These are phyloP conservation scores for Chlorophyllum brunneum DNA, from an alignment of 768 basidiomycete species.

Conservation along the genomic window DNA sequence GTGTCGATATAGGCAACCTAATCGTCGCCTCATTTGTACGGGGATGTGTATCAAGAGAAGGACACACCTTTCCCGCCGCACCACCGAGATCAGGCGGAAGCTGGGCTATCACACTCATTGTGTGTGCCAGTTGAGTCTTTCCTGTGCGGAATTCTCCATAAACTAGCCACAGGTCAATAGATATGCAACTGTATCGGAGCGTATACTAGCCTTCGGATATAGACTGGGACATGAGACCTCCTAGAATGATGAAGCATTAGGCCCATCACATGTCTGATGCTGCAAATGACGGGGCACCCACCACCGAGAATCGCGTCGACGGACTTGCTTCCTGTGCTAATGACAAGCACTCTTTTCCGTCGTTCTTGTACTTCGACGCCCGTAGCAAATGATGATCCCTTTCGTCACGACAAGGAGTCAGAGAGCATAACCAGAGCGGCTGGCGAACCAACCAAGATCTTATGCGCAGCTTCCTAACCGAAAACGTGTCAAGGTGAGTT, in stretches of 20 bases:
- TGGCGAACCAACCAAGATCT: constrained; percentile 58
- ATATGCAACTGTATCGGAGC: background rate
- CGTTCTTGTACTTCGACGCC: constrained; percentile 89
- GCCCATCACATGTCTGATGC: no score
- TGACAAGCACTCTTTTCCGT: constrained; percentile 71
- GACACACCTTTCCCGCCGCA: constrained; percentile 75
- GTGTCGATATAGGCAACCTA: constrained; percentile 93
- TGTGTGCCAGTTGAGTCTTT: constrained; percentile 94
- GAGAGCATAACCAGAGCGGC: background rate
- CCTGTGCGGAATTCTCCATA: constrained; percentile 97
- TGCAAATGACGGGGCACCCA: no score
- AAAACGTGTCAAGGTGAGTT: background rate
- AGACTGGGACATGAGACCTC: constrained; percentile 88
- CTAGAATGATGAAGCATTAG: constrained; percentile 30
- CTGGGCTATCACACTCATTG: constrained; percentile 88
- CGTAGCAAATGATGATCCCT: constrained; percentile 92
- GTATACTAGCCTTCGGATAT: constrained; percentile 74
- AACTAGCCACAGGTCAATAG: constrained; percentile 41
- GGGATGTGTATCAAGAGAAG: background rate
- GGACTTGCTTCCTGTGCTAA: constrained; percentile 91
- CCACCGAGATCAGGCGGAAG: constrained; percentile 89
- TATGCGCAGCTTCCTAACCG: constrained; percentile 81
- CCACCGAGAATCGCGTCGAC: constrained; percentile 90
- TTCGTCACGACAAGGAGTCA: background rate
- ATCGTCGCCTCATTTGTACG: background rate